Percentiles rank a stretch among this genome's conserved stretches.
Conservation (phyloP, 2,329 filamentous ascomycete genomes). For the Metarhizium sp. region DNA sequence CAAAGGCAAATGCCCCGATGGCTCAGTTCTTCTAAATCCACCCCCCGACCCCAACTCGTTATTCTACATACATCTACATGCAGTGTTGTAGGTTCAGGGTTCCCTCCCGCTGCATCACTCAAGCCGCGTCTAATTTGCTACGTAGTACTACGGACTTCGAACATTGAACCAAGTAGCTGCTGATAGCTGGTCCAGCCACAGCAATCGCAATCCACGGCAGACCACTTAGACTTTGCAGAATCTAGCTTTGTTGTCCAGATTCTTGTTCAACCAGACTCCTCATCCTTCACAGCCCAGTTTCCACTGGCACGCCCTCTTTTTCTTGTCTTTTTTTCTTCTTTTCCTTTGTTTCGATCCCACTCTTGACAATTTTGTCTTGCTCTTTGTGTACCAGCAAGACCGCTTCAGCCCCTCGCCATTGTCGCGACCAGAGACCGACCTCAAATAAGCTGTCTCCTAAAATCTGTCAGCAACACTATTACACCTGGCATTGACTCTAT, state of each 20-base stretch:
- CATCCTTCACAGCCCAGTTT: background rate
- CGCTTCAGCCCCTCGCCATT: slow-evolving; percentile 1
- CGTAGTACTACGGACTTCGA: background rate
- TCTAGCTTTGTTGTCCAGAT: background rate
- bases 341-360: background rate
- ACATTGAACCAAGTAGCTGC: background rate
- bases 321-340: slow-evolving; percentile 2
- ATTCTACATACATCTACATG: too few species aligned
- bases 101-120: too few species aligned
- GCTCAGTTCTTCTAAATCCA: too few species aligned
- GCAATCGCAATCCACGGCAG: background rate
- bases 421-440: background rate
- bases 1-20: too few species aligned
- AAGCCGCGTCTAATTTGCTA: background rate
- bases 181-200: background rate
- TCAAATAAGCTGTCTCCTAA: background rate
- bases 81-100: too few species aligned
- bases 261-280: background rate
- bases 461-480: too few species aligned
- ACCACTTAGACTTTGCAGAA: too few species aligned
- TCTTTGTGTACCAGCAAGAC: background rate
- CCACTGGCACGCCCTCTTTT: background rate
- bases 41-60: too few species aligned
- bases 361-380: background rate
- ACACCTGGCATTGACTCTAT: too few species aligned